phyloP scores from a whole-genome alignment of 805 yeast species.

The Wickerhamiella cacticola region DNA sequence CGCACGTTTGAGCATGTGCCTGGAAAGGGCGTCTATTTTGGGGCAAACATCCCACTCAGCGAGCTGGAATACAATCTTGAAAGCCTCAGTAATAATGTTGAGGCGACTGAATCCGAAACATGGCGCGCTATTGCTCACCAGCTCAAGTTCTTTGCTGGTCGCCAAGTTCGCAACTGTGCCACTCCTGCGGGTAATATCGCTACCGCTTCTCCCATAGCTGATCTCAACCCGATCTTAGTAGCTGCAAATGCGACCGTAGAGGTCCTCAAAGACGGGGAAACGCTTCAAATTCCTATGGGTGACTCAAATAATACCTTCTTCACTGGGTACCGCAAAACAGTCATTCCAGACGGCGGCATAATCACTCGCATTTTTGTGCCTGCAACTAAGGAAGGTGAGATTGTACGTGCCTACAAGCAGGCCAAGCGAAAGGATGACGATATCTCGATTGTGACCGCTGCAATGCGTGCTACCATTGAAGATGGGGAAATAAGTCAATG shows the following conservation, averaged over 20 bases:
- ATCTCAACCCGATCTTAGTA: slow-evolving; percentile 37
- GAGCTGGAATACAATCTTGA: slow-evolving; percentile 32
- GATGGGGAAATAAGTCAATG: slow-evolving; percentile 21
- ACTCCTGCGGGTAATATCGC: slow-evolving; percentile 41
- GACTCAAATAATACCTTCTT: slow-evolving; percentile 30
- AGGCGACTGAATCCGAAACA: slow-evolving; percentile 28
- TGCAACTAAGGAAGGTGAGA: slow-evolving; percentile 30
- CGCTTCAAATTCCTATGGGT: slow-evolving; percentile 29
- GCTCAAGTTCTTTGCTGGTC: slow-evolving; percentile 38
- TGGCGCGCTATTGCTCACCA: slow-evolving; percentile 33
- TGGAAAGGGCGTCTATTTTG: slow-evolving; percentile 34
- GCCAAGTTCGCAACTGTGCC: slow-evolving; percentile 40
- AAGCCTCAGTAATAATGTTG: slow-evolving; percentile 20
- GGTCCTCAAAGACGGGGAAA: slow-evolving; percentile 28
- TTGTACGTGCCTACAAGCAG: slow-evolving; percentile 35
- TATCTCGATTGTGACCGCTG: slow-evolving; percentile 38
- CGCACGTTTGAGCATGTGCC: slow-evolving; percentile 29
- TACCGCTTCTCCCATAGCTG: slow-evolving; percentile 41
- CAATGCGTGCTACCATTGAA: slow-evolving; percentile 26
- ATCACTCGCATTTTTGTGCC: slow-evolving; percentile 34
- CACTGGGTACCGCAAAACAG: slow-evolving; percentile 35
- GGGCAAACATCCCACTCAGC: slow-evolving; percentile 35
- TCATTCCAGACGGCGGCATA: slow-evolving; percentile 30
- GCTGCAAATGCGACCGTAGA: slow-evolving; percentile 34
- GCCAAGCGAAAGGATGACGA: slow-evolving; percentile 41